These are phyloP conservation scores for Fagus sylvatica DNA, from an alignment of 306 rosid species.

Conservation along the genomic window DNA sequence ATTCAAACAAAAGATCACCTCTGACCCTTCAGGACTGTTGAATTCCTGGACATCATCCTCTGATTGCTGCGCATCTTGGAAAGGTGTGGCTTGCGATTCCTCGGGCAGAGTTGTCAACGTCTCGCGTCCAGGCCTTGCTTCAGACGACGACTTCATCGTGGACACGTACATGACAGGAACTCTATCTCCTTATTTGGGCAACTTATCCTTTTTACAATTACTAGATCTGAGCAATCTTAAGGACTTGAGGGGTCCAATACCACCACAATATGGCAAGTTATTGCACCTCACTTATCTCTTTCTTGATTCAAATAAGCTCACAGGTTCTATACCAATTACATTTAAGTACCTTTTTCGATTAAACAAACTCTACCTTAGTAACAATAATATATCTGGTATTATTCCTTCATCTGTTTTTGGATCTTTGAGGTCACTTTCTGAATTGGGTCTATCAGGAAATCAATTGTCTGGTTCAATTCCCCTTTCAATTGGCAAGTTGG, in stretches of 20 bases:
- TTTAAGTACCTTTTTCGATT: constrained; percentile 36
- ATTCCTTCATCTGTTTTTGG: constrained; percentile 36
- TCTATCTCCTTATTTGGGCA: constrained; percentile 65
- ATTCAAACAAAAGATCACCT: constrained; percentile 47
- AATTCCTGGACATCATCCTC: constrained; percentile 54
- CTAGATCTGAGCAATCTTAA: constrained; percentile 55
- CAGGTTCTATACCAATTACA: constrained; percentile 36
- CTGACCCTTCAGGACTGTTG: constrained; percentile 54
- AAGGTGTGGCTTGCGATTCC: constrained; percentile 54
- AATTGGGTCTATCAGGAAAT: constrained; percentile 29
- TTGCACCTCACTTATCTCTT: constrained; percentile 38
- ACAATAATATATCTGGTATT: constrained; percentile 43
- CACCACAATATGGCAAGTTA: constrained; percentile 44
- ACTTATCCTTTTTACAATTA: constrained; percentile 47
- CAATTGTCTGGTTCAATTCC: too few species aligned
- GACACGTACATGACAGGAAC: constrained; percentile 59
- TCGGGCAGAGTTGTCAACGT: constrained; percentile 50
- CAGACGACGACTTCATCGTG: constrained; percentile 28
- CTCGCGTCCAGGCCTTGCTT: constrained; percentile 35
- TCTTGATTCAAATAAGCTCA: constrained; percentile 49
- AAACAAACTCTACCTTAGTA: constrained; percentile 43
- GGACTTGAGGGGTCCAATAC: constrained; percentile 53
- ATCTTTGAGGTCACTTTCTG: constrained; percentile 40
- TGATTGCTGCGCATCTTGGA: constrained; percentile 63
- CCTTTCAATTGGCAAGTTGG: too few species aligned